Conservation (phyloP, 2,329 filamentous ascomycete species). For the Ceratocystis alfenasii region DNA sequence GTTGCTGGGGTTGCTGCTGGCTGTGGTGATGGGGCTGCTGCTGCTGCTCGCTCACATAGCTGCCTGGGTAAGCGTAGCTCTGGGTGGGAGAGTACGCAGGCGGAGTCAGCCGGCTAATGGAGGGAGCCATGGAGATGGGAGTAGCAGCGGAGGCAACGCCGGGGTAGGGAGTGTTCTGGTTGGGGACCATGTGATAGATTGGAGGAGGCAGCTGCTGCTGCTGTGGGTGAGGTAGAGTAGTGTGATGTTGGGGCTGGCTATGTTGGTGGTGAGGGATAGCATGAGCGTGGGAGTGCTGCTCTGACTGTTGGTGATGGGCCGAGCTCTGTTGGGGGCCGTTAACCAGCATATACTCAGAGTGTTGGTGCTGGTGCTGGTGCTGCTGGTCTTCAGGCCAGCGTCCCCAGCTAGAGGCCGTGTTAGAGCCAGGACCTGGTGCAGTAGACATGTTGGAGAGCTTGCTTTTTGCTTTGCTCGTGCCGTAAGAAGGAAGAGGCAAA, state of each 20-base stretch:
- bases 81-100: slow-evolving; percentile 1
- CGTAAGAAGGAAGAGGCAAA: neutral
- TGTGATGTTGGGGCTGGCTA: neutral
- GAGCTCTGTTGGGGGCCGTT: neutral
- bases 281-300: slow-evolving; percentile 28
- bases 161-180: neutral
- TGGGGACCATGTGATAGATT: neutral
- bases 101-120: neutral
- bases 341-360: neutral
- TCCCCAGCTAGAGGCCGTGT: slow-evolving; percentile 37
- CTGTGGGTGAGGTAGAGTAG: neutral
- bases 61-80: neutral
- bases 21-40: slow-evolving; percentile 8
- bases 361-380: slow-evolving; percentile 24
- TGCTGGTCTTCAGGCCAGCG: slow-evolving; percentile 42
- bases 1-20: neutral
- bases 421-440: slow-evolving; percentile 1
- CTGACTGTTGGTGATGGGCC: slow-evolving; percentile 30
- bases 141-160: neutral
- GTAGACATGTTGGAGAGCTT: slow-evolving; percentile 9
- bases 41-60: neutral
- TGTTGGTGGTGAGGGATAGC: neutral
- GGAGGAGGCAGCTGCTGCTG: neutral
- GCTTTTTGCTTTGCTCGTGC: neutral
- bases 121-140: neutral